Evolutionary conservation across 2,329 filamentous ascomycete genomes (phyloP).

Genomic region (Trichoderma harzianum): DNA sequence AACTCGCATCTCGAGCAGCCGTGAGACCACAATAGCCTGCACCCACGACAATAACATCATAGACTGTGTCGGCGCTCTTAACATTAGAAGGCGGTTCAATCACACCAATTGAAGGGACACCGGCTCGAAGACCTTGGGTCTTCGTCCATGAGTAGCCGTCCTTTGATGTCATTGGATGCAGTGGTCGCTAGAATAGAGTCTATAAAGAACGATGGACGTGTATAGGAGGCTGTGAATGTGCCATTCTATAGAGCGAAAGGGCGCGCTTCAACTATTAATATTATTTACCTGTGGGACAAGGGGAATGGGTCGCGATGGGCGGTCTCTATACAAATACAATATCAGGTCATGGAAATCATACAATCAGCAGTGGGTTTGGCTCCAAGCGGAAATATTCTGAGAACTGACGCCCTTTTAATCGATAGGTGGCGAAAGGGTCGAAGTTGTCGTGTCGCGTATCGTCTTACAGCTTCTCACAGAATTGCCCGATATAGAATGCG

Average conservation of each 20-base stretch:
- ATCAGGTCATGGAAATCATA: background rate
- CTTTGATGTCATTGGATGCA: slow-evolving; percentile 4
- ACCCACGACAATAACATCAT: slow-evolving; percentile 11
- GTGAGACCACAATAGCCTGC: slow-evolving; percentile 11
- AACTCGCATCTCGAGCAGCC: slow-evolving; percentile 8
- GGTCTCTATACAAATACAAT: background rate
- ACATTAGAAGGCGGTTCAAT: slow-evolving; percentile 11
- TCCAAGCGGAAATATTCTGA: slow-evolving; percentile 9
- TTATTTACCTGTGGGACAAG: background rate
- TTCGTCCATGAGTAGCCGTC: slow-evolving; percentile 11
- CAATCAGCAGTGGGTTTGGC: background rate
- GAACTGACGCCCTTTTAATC: background rate
- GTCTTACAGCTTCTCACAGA: background rate
- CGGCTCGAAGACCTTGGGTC: slow-evolving; percentile 1
- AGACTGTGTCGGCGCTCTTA: background rate
- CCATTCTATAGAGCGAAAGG: background rate
- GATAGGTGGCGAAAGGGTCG: background rate
- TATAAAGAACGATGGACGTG: background rate
- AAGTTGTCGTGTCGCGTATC: background rate
- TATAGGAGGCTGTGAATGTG: background rate
- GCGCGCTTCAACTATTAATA: slow-evolving; percentile 11
- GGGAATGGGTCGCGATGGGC: background rate
- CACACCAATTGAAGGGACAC: slow-evolving; percentile 4
- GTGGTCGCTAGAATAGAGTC: background rate
- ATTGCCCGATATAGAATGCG: slow-evolving; percentile 3